Evolutionary conservation across 2,329 filamentous ascomycete species (phyloP).

Genomic region (Trichoderma atrobrunneum): DNA sequence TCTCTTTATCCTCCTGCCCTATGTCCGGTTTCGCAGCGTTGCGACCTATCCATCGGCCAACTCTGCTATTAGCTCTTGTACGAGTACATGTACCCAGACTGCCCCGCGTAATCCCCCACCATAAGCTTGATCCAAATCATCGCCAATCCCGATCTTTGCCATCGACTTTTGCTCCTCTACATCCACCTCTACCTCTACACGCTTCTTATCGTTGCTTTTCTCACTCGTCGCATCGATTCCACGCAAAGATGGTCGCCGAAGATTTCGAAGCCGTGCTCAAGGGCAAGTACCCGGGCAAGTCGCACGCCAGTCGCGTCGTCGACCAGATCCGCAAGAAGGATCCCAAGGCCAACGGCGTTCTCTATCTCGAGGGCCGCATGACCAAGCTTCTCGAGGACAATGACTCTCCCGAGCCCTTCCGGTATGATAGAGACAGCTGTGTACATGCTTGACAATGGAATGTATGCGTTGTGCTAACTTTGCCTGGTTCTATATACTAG

Average conservation of each 20-base stretch:
- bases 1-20: not conserved
- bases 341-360: conserved; percentile 62
- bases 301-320: conserved; percentile 79
- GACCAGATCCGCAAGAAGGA: conserved; percentile 69
- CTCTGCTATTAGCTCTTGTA: not conserved
- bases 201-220: not conserved
- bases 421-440: conserved; percentile 45
- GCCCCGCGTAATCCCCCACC: conserved; percentile 18
- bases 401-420: conserved; percentile 77
- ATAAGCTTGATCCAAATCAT: not conserved
- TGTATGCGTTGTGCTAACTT: not conserved
- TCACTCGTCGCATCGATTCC: not conserved
- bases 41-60: conserved; percentile 6
- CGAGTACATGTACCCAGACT: not conserved
- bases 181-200: not conserved
- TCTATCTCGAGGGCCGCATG: conserved; percentile 86
- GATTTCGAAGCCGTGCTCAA: conserved; percentile 53
- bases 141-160: not conserved
- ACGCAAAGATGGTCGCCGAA: conserved; percentile 35
- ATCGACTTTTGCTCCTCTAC: not conserved
- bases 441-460: not conserved
- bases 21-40: not conserved
- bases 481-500: conserved; percentile 43
- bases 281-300: conserved; percentile 78
- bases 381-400: conserved; percentile 84